Evolutionary conservation across 495 filamentous ascomycete genomes (phyloP).

Genomic region (Neurospora sp.): DNA sequence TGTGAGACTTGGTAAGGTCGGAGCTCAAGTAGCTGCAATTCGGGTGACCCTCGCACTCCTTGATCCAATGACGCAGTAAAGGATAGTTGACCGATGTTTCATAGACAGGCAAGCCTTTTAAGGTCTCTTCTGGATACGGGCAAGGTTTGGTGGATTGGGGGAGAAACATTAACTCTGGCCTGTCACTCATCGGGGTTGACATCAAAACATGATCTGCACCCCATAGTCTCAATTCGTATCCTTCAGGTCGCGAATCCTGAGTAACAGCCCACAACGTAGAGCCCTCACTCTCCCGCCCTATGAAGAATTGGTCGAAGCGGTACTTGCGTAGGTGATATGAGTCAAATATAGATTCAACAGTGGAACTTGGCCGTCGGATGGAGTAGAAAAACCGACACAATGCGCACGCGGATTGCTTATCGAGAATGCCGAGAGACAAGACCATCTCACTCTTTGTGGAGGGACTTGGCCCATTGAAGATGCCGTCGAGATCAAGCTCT

Average conservation of each 20-base stretch:
- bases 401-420: background rate
- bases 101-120: background rate
- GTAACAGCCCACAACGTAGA: background rate
- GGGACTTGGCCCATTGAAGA: background rate
- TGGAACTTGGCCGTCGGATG: background rate
- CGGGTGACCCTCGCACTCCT: background rate
- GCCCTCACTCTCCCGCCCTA: too few species aligned
- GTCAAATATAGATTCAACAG: accelerated
- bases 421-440: accelerated
- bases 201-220: too few species aligned
- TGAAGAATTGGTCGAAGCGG: accelerated
- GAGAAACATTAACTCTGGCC: background rate
- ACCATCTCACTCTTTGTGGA: background rate
- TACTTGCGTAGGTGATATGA: background rate
- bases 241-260: too few species aligned
- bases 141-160: background rate
- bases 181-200: too few species aligned
- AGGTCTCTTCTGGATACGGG: background rate
- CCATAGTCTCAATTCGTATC: too few species aligned
- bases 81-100: background rate
- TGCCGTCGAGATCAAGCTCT: background rate
- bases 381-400: background rate
- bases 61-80: background rate
- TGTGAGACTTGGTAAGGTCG: background rate
- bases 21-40: accelerated